Evolutionary conservation across 2,329 filamentous ascomycete genomes (phyloP), one percentile per base, ranked within the genome.

Genomic region (Colletotrichum siamense): DNA sequence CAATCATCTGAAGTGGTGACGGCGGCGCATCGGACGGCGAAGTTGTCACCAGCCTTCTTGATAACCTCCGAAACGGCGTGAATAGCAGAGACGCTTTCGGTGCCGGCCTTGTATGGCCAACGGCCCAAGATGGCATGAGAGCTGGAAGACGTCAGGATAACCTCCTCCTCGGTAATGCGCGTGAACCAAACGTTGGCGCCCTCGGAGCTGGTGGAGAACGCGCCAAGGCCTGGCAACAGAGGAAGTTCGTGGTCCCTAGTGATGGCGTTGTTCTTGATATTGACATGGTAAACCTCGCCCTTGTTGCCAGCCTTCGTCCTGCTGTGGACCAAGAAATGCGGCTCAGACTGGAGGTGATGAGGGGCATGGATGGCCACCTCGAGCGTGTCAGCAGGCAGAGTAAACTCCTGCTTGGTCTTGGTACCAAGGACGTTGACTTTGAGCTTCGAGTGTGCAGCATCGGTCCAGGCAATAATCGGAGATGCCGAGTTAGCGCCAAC

Each of bases 181-280:
- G 95, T 96, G 83, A 99, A 98, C 86, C 95, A 98, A 9, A 98
- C 94, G 80, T 97, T 96, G 24, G 94, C 92, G 75, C 93, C 94
- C 55, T 92, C 91, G 3, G 93, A 95, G 85, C 94, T 97, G 1
- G 92, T 94, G 0, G 96, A 94, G 82, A 98, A 95, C 1, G 94
- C 92, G 28, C 95, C 96, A 55, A 87, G 88, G 1, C 94, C 95
- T 28, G 90, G 85, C 24, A 96, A 84, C 69, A 92, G 91, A 1
- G 96, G 95, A 15, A 99, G 88, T 32, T 94, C 92, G 83, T 98
- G 98, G 1, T 94, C 94, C 83, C 95, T 95, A n/a, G 89, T 90
- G 32, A 96, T 90, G 22, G 89, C 90, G 70, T 89, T 91, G 75
- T 89, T 93, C 85, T 93, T 93, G 68, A 95, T 84, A 79, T 98